Percentiles rank a stretch among this genome's conserved stretches.
phyloP scores from a whole-genome alignment of 2,329 filamentous ascomycete species.

The Fusarium sp. region DNA sequence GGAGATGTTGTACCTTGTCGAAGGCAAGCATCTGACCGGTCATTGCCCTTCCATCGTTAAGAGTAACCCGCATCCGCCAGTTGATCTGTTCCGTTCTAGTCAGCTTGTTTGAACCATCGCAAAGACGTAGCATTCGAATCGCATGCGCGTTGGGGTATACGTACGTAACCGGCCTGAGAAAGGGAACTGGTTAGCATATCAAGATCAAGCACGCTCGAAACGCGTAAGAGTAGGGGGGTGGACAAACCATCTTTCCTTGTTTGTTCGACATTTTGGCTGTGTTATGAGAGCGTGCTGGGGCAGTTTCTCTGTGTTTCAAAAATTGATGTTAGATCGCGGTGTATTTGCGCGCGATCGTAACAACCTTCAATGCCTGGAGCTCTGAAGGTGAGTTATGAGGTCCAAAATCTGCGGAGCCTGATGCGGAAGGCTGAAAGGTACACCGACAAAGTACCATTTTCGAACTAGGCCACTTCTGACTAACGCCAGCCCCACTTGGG shows the following conservation, averaged over 20 bases:
- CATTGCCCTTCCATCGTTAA: slow-evolving; percentile 96
- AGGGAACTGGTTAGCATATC: slow-evolving; percentile 68
- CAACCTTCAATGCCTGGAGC: slow-evolving; percentile 56
- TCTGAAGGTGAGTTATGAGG: slow-evolving; percentile 52
- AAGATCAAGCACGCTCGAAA: slow-evolving; percentile 50
- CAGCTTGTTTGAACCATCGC: slow-evolving; percentile 7
- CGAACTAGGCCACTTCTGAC: slow-evolving; percentile 39
- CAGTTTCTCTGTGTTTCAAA: slow-evolving; percentile 53
- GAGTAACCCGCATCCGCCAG: slow-evolving; percentile 97
- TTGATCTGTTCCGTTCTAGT: slow-evolving; percentile 76
- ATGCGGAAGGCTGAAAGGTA: slow-evolving; percentile 52
- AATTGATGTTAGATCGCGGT: slow-evolving; percentile 53
- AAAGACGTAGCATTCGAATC: neutral
- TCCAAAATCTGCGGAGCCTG: slow-evolving; percentile 59
- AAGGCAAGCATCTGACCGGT: slow-evolving; percentile 98
- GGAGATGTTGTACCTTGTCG: slow-evolving; percentile 76
- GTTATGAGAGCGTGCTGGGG: slow-evolving; percentile 44
- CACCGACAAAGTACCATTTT: slow-evolving; percentile 43
- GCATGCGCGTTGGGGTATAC: slow-evolving; percentile 49
- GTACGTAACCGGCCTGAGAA: slow-evolving; percentile 75
- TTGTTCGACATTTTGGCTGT: slow-evolving; percentile 68
- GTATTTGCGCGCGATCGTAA: slow-evolving; percentile 51
- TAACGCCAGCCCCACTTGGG: slow-evolving; percentile 30
- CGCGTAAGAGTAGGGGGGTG: slow-evolving; percentile 34
- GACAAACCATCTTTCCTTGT: slow-evolving; percentile 98